Evolutionary conservation across 768 basidiomycete species (phyloP).

Genomic region (Psilocybe cubensis): DNA sequence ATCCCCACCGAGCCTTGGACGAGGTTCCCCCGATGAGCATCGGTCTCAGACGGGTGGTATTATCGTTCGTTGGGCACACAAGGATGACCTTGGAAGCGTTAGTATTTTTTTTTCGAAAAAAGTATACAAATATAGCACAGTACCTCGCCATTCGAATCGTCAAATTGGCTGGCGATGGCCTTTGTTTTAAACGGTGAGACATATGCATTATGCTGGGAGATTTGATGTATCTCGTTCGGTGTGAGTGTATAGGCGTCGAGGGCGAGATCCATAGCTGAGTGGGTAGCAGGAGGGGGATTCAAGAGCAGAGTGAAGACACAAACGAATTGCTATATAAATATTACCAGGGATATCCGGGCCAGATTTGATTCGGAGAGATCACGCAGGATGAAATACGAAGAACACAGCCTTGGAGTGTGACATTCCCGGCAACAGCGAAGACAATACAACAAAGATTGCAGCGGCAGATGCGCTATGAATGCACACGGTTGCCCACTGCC

Average conservation of each 20-base stretch:
- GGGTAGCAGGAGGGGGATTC: neutral
- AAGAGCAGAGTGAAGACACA: neutral
- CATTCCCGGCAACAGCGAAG: neutral
- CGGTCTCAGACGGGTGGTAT: neutral
- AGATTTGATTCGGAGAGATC: neutral
- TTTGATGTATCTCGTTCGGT: neutral
- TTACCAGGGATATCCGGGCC: neutral
- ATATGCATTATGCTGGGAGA: neutral
- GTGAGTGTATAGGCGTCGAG: neutral
- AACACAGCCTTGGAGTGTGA: conserved; percentile 7
- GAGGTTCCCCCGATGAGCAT: conserved; percentile 1
- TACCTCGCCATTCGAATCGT: neutral
- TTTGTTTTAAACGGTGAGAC: neutral
- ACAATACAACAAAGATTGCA: neutral
- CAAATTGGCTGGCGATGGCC: neutral
- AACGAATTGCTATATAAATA: neutral
- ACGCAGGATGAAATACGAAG: neutral
- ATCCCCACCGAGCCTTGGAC: neutral
- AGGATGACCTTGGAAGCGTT: no score
- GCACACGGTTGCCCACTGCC: neutral
- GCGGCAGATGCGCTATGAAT: neutral
- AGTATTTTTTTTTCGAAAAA: no score
- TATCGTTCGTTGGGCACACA: neutral
- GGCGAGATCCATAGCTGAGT: neutral
- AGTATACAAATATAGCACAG: no score